phyloP scores from a whole-genome alignment of 495 filamentous ascomycete genomes.

The Penicillium daleae region DNA sequence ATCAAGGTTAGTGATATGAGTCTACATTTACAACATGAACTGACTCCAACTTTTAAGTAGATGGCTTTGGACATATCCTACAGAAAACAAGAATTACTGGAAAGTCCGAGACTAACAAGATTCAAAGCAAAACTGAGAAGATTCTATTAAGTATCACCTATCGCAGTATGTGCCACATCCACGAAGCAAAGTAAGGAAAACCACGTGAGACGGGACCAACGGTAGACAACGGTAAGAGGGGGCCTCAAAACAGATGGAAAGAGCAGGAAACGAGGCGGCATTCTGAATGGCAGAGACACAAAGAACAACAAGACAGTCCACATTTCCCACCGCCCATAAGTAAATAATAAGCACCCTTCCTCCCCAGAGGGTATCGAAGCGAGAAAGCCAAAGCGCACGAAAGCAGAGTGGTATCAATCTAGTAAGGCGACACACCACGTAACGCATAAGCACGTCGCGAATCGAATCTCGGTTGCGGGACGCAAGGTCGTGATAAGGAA shows the following conservation, averaged over 20 bases:
- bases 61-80: too few relatives aligned
- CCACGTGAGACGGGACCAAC: constrained; percentile 27
- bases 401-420: constrained; percentile 58
- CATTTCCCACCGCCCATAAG: constrained; percentile 8
- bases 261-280: constrained; percentile 20
- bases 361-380: constrained; percentile 47
- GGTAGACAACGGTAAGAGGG: constrained; percentile 30
- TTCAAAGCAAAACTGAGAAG: constrained; percentile 26
- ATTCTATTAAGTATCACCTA: constrained; percentile 47
- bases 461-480: constrained; percentile 39
- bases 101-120: too few relatives aligned
- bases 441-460: constrained; percentile 42
- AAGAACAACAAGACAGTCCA: constrained; percentile 14
- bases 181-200: constrained; percentile 25
- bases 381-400: constrained; percentile 32
- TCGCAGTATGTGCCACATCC: constrained; percentile 31
- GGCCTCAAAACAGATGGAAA: not conserved
- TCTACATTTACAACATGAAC: too few relatives aligned
- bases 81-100: too few relatives aligned
- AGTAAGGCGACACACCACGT: constrained; percentile 47
- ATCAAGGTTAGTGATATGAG: too few relatives aligned
- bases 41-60: too few relatives aligned
- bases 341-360: constrained; percentile 29
- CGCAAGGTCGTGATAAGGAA: constrained; percentile 45
- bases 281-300: constrained; percentile 2